Base-by-base conservation (phyloP, 208 protist genomes). In the Trypanosoma avium region DNA sequence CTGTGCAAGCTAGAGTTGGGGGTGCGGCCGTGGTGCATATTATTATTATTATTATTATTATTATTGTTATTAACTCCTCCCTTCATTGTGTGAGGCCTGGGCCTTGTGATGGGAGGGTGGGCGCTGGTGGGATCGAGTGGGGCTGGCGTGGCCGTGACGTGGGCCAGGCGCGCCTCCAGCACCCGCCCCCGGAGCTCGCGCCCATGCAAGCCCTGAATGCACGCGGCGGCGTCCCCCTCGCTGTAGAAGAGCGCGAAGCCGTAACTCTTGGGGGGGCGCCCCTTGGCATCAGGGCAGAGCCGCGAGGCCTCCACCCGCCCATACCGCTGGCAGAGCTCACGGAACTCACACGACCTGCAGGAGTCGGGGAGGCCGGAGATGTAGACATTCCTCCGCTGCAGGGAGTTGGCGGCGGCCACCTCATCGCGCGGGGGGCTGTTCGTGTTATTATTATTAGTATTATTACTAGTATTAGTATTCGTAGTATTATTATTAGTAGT, bases 351-450 rank as follows among this genome's bases (percentile, higher is more conserved):
- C 8, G 78, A 75, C 45, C 67, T 62, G 61, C 74, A 81, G 15
- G 38, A 65, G 8, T 79, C 58, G 0, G 84, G 78, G 30, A 91
- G 71, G 35, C 81, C 81, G 12, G 75, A 86, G 68, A 91, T 73
- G 67, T 91, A 91, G 55, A 91, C 84, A 57, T 91, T 91, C 67
- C 84, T 79, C n/a, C 67, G 77, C 55, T 86, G 83, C 19, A 90
- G 73, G 3, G 32, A 33, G 29, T 73, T 81, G 24, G 33, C 60
- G 4, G 15, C 22, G 4, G 67, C 47, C 15, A 15, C 42, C 42
- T 48, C 24, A 15, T 29, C 29, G 12, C 48, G 21, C n/a, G n/a
- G 2, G 43, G 15, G 32, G 22, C 8, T 4, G 30, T 0, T 35
- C 22, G 3, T 24, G 40, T 12, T n/a, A n/a, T n/a, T n/a, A n/a